Evolutionary conservation across 805 yeast genomes (phyloP).

Genomic region (Saccharomyces eubayanus): DNA sequence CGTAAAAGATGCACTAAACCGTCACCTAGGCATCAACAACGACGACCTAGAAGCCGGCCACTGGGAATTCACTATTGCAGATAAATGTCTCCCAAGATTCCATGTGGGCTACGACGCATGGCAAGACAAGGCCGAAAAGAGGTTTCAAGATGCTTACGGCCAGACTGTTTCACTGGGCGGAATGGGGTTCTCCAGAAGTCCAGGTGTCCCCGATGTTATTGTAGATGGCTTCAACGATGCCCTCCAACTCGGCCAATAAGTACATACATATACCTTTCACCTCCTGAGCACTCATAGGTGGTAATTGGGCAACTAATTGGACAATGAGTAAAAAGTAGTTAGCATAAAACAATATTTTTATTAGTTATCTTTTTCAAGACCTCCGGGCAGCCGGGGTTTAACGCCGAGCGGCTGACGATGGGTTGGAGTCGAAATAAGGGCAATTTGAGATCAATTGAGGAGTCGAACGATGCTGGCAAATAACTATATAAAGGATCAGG

Average conservation of each 20-base stretch:
- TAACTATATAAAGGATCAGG: neutral
- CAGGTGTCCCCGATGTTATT: conserved; percentile 87
- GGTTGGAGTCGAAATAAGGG: neutral
- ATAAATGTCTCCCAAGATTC: conserved; percentile 71
- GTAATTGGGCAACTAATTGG: neutral
- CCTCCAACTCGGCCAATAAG: neutral
- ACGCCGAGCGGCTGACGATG: neutral
- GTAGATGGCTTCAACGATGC: conserved; percentile 56
- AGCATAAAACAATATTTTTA: neutral
- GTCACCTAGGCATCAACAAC: conserved; percentile 33
- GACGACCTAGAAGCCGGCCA: conserved; percentile 22
- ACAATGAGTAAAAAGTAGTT: neutral
- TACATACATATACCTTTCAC: neutral
- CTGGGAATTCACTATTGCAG: conserved; percentile 37
- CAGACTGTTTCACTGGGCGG: conserved; percentile 59
- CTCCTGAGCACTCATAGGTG: neutral
- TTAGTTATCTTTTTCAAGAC: neutral
- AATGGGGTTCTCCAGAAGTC: conserved; percentile 68
- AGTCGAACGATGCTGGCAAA: neutral
- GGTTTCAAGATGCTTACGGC: conserved; percentile 31
- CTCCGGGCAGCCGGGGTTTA: neutral
- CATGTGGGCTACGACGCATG: conserved; percentile 55
- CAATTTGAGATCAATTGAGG: neutral
- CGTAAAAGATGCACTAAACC: conserved; percentile 34
- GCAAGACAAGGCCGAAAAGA: conserved; percentile 30